Percentiles rank a stretch among this genome's conserved stretches.
Conservation (phyloP, 495 filamentous ascomycete genomes). For the Aspergillus ellipticus region DNA sequence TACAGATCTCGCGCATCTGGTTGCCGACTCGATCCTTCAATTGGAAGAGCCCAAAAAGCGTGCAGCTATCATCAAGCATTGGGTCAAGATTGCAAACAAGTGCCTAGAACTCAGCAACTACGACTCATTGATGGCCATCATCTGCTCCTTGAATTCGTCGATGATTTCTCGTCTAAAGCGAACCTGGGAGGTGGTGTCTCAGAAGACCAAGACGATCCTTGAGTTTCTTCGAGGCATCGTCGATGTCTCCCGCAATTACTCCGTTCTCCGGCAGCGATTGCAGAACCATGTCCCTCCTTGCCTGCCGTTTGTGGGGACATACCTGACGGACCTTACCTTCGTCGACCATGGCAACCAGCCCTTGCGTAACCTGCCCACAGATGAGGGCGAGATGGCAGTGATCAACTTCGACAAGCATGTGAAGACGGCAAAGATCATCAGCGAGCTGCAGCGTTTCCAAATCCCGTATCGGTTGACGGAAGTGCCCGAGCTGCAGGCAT, state of each 20-base stretch:
- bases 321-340: slow-evolving; percentile 74
- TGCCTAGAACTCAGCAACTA: slow-evolving; percentile 93
- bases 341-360: slow-evolving; percentile 92
- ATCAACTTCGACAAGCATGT: slow-evolving; percentile 99
- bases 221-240: slow-evolving; percentile 76
- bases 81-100: slow-evolving; percentile 91
- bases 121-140: slow-evolving; percentile 93
- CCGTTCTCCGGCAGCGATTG: slow-evolving; percentile 80
- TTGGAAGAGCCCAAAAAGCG: slow-evolving; percentile 87
- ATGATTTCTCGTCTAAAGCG: slow-evolving; percentile 86
- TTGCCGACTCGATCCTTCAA: slow-evolving; percentile 91
- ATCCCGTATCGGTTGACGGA: slow-evolving; percentile 86
- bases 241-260: slow-evolving; percentile 86
- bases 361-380: slow-evolving; percentile 41
- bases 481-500: slow-evolving; percentile 86
- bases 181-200: slow-evolving; percentile 89
- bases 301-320: slow-evolving; percentile 94
- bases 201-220: slow-evolving; percentile 76
- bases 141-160: slow-evolving; percentile 87
- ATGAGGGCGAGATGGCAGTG: slow-evolving; percentile 63
- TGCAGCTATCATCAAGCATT: slow-evolving; percentile 90
- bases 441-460: slow-evolving; percentile 94
- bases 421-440: slow-evolving; percentile 91
- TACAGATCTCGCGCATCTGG: slow-evolving; percentile 85
- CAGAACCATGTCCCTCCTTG: slow-evolving; percentile 89